phyloP scores from a whole-genome alignment of 169 alveolate genomes.

The Toxoplasma gondii region DNA sequence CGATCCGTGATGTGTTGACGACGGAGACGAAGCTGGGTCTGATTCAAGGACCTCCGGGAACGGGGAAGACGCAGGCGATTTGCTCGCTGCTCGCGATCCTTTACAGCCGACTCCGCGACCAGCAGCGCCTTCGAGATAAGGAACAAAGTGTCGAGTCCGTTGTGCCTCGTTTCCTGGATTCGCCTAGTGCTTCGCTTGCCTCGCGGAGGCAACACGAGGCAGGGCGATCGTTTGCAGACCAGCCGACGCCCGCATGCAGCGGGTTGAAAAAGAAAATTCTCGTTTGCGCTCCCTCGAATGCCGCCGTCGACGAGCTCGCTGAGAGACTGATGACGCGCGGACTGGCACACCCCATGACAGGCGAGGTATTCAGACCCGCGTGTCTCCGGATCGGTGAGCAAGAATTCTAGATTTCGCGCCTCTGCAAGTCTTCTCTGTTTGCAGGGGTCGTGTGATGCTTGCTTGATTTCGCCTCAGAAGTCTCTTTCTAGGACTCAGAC shows the following conservation, averaged over 20 bases:
- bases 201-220: no score
- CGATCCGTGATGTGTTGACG: conserved; percentile 41
- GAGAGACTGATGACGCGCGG: conserved; percentile 76
- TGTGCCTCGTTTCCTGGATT: neutral
- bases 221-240: no score
- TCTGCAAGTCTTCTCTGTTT: no score
- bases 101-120: conserved; percentile 42
- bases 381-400: conserved; percentile 51
- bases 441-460: no score
- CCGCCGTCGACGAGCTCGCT: conserved; percentile 96
- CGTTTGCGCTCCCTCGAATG: conserved; percentile 97
- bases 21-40: conserved; percentile 81
- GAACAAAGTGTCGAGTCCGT: neutral
- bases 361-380: neutral
- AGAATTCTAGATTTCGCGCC: no score
- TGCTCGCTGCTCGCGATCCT: conserved; percentile 91
- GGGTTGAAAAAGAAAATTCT: conserved; percentile 74
- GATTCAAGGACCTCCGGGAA: conserved; percentile 99
- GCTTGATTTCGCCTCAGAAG: no score
- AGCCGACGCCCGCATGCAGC: neutral
- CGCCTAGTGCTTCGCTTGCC: neutral
- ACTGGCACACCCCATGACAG: conserved; percentile 14
- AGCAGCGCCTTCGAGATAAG: neutral
- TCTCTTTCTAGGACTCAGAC: no score
- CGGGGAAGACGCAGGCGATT: conserved; percentile 98